Evolutionary conservation across 2,329 filamentous ascomycete genomes (phyloP).

Genomic region (Hymenoscyphus linearis): DNA sequence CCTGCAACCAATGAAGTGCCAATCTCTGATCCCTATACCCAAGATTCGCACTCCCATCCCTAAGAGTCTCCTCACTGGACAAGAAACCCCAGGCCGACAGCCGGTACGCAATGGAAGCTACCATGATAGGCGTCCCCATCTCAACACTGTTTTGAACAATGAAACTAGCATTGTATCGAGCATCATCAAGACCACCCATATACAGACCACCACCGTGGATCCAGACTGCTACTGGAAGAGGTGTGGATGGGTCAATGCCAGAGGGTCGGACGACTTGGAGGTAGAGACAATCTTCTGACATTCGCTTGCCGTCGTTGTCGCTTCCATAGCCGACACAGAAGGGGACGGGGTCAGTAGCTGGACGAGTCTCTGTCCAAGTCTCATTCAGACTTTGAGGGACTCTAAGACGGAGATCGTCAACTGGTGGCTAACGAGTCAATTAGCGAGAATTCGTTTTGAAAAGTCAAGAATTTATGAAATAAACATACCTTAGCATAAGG

Average conservation of each 20-base stretch:
- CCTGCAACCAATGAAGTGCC: conserved; percentile 39
- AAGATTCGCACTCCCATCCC: conserved; percentile 40
- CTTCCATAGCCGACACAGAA: conserved; percentile 26
- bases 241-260: conserved; percentile 32
- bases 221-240: conserved; percentile 49
- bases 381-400: conserved; percentile 20
- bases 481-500: conserved; percentile 21
- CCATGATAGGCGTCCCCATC: conserved; percentile 42
- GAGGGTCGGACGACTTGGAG: conserved; percentile 49
- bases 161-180: conserved; percentile 22
- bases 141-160: conserved; percentile 34
- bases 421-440: conserved; percentile 16
- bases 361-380: conserved; percentile 12
- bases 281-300: conserved; percentile 47
- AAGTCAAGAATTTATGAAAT: not conserved
- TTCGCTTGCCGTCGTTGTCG: conserved; percentile 14
- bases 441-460: not conserved
- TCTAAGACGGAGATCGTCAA: conserved; percentile 22
- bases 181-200: conserved; percentile 25
- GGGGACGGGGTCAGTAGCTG: conserved; percentile 15
- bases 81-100: conserved; percentile 43
- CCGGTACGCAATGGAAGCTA: conserved; percentile 41
- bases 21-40: conserved; percentile 41
- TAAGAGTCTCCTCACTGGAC: conserved; percentile 35
- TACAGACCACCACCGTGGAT: conserved; percentile 46